Percentiles rank a stretch among this genome's conserved stretches.
Evolutionary conservation across 2,329 filamentous ascomycete species (phyloP).

Genomic region (Penicillium sp.): DNA sequence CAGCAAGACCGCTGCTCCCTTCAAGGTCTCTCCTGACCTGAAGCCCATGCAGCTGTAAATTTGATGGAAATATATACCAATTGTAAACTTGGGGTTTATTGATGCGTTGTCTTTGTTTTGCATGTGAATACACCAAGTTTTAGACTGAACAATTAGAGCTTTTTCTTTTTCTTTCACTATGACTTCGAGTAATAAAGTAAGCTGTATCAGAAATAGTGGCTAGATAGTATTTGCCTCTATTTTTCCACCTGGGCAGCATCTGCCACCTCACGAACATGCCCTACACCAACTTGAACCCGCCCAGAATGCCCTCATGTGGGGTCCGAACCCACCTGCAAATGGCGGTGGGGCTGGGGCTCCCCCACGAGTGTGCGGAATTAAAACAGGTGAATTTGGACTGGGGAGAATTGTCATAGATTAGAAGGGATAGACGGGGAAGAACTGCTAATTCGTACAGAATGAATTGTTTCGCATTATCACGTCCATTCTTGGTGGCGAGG

Average conservation of each 20-base stretch:
- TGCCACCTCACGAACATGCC: background rate
- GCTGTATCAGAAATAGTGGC: too few species aligned
- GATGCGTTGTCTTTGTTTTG: slow-evolving; percentile 17
- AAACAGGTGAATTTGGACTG: background rate
- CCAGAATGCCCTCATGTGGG: slow-evolving; percentile 9
- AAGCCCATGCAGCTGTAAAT: slow-evolving; percentile 50
- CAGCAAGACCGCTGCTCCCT: slow-evolving; percentile 72
- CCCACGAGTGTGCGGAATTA: slow-evolving; percentile 7
- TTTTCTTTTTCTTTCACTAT: background rate
- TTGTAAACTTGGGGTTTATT: slow-evolving; percentile 9
- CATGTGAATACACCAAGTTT: slow-evolving; percentile 10
- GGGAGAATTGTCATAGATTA: too few species aligned
- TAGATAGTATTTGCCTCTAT: too few species aligned
- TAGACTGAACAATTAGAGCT: slow-evolving; percentile 14
- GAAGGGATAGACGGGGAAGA: background rate
- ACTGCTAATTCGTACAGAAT: background rate
- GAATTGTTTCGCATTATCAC: background rate
- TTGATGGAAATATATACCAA: slow-evolving; percentile 12
- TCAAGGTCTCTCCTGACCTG: slow-evolving; percentile 65
- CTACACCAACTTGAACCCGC: background rate
- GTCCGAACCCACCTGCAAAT: slow-evolving; percentile 15
- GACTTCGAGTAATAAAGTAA: too few species aligned
- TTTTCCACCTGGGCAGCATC: too few species aligned
- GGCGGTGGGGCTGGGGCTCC: slow-evolving; percentile 10
- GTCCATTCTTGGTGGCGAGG: background rate